Evolutionary conservation across 1,284 basidiomycete genomes (phyloP), one percentile per base, ranked within the genome.

Genomic region (Pterulicium gracile): DNA sequence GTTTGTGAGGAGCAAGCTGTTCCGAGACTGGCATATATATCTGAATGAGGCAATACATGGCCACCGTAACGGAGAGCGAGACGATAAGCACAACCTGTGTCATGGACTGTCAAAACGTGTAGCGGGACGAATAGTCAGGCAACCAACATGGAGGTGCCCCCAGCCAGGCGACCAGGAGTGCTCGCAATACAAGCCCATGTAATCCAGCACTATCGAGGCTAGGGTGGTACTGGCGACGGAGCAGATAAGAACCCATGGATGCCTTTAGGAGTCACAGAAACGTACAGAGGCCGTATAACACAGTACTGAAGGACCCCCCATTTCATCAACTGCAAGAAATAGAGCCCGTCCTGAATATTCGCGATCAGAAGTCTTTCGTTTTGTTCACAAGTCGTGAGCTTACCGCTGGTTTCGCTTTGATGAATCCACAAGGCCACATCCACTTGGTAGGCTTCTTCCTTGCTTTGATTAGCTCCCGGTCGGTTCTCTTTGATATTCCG

Each of bases 251-350:
- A 20, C 32, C 43, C 13, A 32, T 24, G 21, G 23, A 23, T 15
- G 7, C 18, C 20, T 14, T n/a, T 23, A 27, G 23, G 17, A 35
- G 20, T n/a, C 13, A 22, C 13, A 34, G 48, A 47, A 22, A 64
- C 71, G 46, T 55, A 79, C 76, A 69, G 54, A 1, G 84, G 83
- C 49, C 83, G 69, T 24, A 85, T 59, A 43, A 87, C 73, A 60
- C 82, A 85, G 55, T 88, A 88, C 56, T 90, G 87, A n/a, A 88
- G 65, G 7, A 89, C 77, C 15, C 76, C 79, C 77, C 84, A 84
- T 61, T 88, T 88, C 78, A 85, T 84, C 42, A 83, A 59, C 58
- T 86, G 83, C 27, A 89, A 61, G 55, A 88, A 88, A 52, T 80
- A 78, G 14, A 87, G 60, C 0, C 78, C 81, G 54, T 81, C 77